Evolutionary conservation across 169 alveolate species (phyloP), one percentile per base, ranked within the genome.

Genomic region (Plasmodium billcollinsi): DNA sequence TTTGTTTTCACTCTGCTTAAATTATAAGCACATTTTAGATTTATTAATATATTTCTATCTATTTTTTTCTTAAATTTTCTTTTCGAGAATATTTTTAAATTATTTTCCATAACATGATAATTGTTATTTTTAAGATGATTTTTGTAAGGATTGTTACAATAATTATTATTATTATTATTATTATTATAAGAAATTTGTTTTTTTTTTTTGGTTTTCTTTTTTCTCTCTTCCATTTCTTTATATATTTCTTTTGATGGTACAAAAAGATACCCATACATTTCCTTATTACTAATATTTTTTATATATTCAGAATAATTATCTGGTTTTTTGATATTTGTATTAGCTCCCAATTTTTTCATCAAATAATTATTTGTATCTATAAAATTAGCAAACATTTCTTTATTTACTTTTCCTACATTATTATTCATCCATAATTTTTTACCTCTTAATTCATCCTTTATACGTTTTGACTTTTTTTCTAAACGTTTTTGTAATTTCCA

Each of bases 281-380:
- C 21, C 33, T 47, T 29, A 26, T 62, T 33, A 15, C 45, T 80
- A 5, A 6, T 39, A 47, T 45, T 33, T 61, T 73, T 54, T 47
- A 11, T 6, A 6, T 56, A 6, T 5, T 50, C 73, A 11, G 39
- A 26, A 9, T 18, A 18, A 8, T 66, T 49, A 39, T 52, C 15
- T 20, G n/a, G 14, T 11, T 43, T 59, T 7, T 33, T 54, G 24
- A 21, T 24, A 69, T 9, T 45, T 67, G 9, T 54, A 11, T 80
- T 45, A 21, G 4, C 26, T 18, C 73, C 45, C 50, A 86, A 62
- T 20, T 21, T 56, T 29, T 52, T 8, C 7, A 59, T 86, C 58
- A 86, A 61, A 86, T 47, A 86, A 21, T 65, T 75, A 14, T 86
- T 74, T 6, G 92, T 71, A 39, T 86, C 92, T 59, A 86, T 54